Percentiles rank a stretch among this genome's conserved stretches.
Evolutionary conservation across 257 asterid species (phyloP).

Genomic region (Capsicum pubescens): DNA sequence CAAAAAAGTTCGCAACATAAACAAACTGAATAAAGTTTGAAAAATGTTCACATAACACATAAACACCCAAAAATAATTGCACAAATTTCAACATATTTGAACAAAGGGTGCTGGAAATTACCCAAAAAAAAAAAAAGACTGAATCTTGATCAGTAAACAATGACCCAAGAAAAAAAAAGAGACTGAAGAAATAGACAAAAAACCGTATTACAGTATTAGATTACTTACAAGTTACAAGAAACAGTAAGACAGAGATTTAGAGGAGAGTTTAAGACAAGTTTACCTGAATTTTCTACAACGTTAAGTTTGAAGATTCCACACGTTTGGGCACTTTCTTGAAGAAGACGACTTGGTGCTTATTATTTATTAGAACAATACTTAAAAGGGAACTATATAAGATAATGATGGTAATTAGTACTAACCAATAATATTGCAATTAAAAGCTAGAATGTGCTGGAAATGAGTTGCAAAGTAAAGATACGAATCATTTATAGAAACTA

Average conservation of each 20-base stretch:
- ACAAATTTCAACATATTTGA: background rate
- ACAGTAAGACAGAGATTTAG: background rate
- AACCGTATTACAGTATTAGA: background rate
- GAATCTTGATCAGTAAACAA: conserved; percentile 8
- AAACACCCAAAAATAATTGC: background rate
- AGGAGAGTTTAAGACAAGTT: background rate
- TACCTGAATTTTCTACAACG: conserved; percentile 32
- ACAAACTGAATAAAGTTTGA: background rate
- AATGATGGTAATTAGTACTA: background rate
- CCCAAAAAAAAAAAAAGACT: background rate
- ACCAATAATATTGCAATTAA: background rate
- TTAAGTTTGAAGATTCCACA: conserved; percentile 29
- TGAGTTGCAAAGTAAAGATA: conserved; percentile 27
- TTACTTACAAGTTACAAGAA: background rate
- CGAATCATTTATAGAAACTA: conserved; percentile 27
- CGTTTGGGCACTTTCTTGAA: conserved; percentile 27
- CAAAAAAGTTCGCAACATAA: background rate
- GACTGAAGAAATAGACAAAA: background rate
- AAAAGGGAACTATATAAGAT: background rate
- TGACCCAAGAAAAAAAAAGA: background rate
- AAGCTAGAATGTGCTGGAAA: conserved; percentile 34
- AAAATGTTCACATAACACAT: background rate
- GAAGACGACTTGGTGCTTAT: background rate
- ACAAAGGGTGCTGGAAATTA: background rate
- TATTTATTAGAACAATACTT: too few species aligned